Evolutionary conservation across 2,329 filamentous ascomycete genomes (phyloP), one percentile per base, ranked within the genome.

Genomic region (Ascochyta clinopodiicola): DNA sequence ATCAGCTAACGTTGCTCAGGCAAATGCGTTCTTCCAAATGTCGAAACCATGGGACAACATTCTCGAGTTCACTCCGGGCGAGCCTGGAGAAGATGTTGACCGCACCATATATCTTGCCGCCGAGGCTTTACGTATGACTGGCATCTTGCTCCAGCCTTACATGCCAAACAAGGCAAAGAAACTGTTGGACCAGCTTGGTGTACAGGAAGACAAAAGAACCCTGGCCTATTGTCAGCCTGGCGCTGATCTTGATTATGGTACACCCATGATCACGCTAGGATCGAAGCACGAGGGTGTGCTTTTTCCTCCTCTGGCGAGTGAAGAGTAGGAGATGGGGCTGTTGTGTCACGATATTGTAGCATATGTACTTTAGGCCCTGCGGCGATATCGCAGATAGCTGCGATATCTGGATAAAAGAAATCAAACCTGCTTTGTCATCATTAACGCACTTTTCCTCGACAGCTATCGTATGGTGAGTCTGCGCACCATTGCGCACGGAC

Each of bases 111-210:
- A 86, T 73, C 81, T 89, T 38, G 81, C 82, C 38, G 84, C 88
- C 8, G 95, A 99, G 76, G 84, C 89, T 4, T 73, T 97, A 42
- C 88, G 95, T 34, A 85, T 97, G 22, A 80, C 82, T 0, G 91
- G 88, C 13, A 96, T 99, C 64, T 80, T 98, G 42, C 79, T 99
- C 39, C 93, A 96, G 74, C 92, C 95, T 1, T 91, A 93, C 69
- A 96, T 99, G 84, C 95, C 95, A 0, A 81, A 79, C 36, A 96
- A 96, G 75, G 84, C 91, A 42, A 76, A 77, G 10, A 79, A 85
- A 62, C 76, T 97, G 29, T 83, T 99, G 0, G 89, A 96, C 71
- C 84, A 88, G 67, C 79, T 99, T 8, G 88, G 90, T 1, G 92
- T 99, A 4, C 77, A 80, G 3, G 72, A 79, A 8, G 80, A 84